Evolutionary conservation across 768 basidiomycete genomes (phyloP), one percentile per base, ranked within the genome.

Genomic region (Auriculariales sp.): DNA sequence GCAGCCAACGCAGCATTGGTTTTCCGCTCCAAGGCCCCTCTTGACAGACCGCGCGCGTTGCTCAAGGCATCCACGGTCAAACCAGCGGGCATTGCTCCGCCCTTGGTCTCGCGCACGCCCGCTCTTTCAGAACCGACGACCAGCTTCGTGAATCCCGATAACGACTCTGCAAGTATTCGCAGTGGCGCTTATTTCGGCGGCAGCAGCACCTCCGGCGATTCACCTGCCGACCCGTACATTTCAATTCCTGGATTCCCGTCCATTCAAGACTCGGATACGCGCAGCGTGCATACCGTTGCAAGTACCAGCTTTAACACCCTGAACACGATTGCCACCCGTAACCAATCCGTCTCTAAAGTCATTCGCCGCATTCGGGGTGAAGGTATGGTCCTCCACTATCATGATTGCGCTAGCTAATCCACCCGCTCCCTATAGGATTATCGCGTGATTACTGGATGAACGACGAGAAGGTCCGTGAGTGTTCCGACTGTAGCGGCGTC

Each of bases 401-500:
- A 47, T 59, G 29, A 46, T 49, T 31, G 24, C 22, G 25, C 12
- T 25, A 22, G 36, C 3, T 14, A n/a, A 25, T 46, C 19, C 32
- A 25, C n/a, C 19, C 29, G 11, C 50, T 3, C 9, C 34, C 9
- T 12, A 29, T 47, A 89, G 88, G 87, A n/a, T 61, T 94, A 17
- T 89, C 88, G 22, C 79, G 82, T 54, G 89, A 95, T 59, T 97
- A 97, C 61, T 99, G 95, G 95, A 97, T 98, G 92, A 88, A 91
- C 53, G 93, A 97, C 59, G 90, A 90, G 59, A 84, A 86, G 49
- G 89, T 88, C 58, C 95, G 85, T 61, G 91, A 95, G 58, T 94
- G 92, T 59, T 94, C 90, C 61, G 92, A 93, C 63, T 95, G 92
- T 69, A 89, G 90, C 64, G 88, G 86, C 55, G 72, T 86, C 46